Evolutionary conservation across 495 filamentous ascomycete genomes (phyloP).

Genomic region (Talaromyces adpressus): DNA sequence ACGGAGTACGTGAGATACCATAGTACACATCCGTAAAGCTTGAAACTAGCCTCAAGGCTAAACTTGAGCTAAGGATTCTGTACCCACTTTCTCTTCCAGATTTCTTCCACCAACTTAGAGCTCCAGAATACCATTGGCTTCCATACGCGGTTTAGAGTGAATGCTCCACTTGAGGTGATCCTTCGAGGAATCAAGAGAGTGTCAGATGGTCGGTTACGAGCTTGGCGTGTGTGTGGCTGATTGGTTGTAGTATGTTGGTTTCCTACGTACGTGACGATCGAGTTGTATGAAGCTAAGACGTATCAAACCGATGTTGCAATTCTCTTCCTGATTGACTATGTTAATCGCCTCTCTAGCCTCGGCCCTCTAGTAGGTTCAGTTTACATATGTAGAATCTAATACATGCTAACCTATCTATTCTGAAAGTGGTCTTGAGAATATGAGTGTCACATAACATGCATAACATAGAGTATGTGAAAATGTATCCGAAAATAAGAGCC

Average conservation of each 20-base stretch:
- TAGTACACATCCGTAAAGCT: too few relatives aligned
- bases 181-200: not conserved
- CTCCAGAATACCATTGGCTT: not conserved
- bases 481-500: not conserved
- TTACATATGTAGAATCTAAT: not conserved
- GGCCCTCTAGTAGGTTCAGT: not conserved
- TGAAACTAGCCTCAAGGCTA: not conserved
- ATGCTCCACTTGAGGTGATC: not conserved
- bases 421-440: not conserved
- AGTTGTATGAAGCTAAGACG: not conserved
- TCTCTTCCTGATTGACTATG: not conserved
- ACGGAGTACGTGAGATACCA: too few relatives aligned
- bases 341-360: not conserved
- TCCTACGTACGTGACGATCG: not conserved
- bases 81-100: not conserved
- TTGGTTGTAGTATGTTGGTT: not conserved
- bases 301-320: not conserved
- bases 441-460: too few relatives aligned
- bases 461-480: not conserved
- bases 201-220: not conserved
- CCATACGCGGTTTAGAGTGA: not conserved
- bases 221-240: not conserved
- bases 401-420: not conserved
- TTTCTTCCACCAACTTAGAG: not conserved
- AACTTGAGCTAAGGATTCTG: not conserved